Evolutionary conservation across 164 flowering plant genomes (phyloP).

Genomic region (Tetrastigma voinierianum): DNA sequence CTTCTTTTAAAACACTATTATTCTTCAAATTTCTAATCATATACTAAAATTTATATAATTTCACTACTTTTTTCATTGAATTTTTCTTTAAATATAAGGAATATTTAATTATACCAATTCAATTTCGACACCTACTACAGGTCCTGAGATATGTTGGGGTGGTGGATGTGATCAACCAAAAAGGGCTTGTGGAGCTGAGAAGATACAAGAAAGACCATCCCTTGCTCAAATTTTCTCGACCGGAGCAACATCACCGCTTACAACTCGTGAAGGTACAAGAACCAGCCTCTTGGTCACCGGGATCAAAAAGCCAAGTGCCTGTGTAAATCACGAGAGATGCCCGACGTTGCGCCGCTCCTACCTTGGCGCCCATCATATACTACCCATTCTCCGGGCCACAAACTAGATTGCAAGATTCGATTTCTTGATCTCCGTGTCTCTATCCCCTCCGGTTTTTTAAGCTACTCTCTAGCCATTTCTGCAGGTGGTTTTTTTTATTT

Average conservation of each 20-base stretch:
- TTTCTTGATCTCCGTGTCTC: background rate
- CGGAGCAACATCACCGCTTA: slow-evolving; percentile 95
- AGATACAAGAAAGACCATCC: slow-evolving; percentile 86
- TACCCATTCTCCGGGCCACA: background rate
- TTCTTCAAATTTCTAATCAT: no score
- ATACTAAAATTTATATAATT: no score
- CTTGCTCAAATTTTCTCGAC: slow-evolving; percentile 95
- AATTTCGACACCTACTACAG: slow-evolving; percentile 30
- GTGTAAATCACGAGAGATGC: slow-evolving; percentile 96
- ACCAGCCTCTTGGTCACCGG: slow-evolving; percentile 88
- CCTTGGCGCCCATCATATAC: slow-evolving; percentile 88
- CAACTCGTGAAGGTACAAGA: slow-evolving; percentile 80
- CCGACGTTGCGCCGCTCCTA: slow-evolving; percentile 91
- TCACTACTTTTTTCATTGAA: no score
- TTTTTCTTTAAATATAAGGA: no score
- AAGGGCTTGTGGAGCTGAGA: slow-evolving; percentile 69
- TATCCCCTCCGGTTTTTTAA: background rate
- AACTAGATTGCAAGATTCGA: no score
- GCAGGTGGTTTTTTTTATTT: no score
- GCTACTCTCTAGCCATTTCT: no score
- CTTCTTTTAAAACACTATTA: no score
- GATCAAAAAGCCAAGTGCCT: slow-evolving; percentile 99
- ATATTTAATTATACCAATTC: no score
- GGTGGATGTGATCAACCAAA: slow-evolving; percentile 66
- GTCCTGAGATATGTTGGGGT: slow-evolving; percentile 95